Evolutionary conservation across 768 basidiomycete genomes (phyloP).

Genomic region (Lentinula detonsa): DNA sequence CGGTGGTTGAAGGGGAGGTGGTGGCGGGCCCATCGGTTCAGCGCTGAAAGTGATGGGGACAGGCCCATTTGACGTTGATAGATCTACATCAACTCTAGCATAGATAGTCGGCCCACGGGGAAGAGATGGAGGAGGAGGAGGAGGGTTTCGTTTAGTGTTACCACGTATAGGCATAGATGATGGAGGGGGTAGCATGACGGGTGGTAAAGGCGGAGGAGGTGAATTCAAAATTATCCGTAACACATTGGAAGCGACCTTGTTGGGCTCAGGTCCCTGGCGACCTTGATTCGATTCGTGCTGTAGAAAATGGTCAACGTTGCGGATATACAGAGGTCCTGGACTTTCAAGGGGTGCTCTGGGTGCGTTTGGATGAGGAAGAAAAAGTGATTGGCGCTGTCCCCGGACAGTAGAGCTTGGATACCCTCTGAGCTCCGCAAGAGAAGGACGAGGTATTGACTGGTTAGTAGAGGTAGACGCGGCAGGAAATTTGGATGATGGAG

Average conservation of each 20-base stretch:
- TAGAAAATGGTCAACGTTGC: conserved; percentile 11
- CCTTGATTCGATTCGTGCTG: conserved; percentile 6
- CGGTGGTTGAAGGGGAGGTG: conserved; percentile 1
- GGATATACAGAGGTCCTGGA: conserved; percentile 59
- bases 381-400: conserved; percentile 32
- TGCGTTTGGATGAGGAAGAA: conserved; percentile 51
- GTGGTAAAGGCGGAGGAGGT: neutral
- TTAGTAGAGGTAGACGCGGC: conserved; percentile 10
- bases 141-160: neutral
- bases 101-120: conserved; percentile 52
- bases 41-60: conserved; percentile 57
- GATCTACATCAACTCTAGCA: conserved; percentile 46
- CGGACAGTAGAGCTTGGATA: conserved; percentile 8
- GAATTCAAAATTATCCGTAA: conserved; percentile 24
- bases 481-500: conserved; percentile 11
- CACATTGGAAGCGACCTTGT: conserved; percentile 6
- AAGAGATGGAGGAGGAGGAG: conserved; percentile 18
- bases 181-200: conserved; percentile 2
- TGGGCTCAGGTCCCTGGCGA: conserved; percentile 12
- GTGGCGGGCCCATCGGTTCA: conserved; percentile 33
- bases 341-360: conserved; percentile 35
- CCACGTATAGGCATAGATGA: conserved; percentile 5
- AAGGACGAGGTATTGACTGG: conserved; percentile 17
- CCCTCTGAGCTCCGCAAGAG: conserved; percentile 16
- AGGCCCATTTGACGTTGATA: conserved; percentile 43